Evolutionary conservation across 164 flowering plant genomes (phyloP), one percentile per base, ranked within the genome.

Genomic region (Vitis cinerea): DNA sequence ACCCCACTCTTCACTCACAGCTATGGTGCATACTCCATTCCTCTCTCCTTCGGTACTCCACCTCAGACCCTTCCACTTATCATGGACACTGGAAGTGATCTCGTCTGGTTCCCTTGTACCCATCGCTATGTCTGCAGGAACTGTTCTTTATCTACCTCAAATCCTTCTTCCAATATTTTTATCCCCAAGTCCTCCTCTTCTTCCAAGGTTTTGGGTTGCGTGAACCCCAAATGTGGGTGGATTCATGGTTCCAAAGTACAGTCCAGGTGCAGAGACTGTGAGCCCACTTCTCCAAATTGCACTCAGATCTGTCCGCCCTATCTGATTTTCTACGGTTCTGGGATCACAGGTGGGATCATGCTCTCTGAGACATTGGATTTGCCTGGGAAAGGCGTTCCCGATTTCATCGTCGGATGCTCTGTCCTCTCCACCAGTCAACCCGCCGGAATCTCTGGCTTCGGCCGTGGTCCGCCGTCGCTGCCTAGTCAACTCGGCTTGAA

Each of bases 41-140:
- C 82, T 16, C 84, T 84, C 68, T 64, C 74, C 72, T 77, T 84
- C 50, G 87, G 87, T 2, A 80, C 79, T 0, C 85, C 87, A 8
- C 78, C 85, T 10, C 87, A 84, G 60, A 68, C 69, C 16, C 1
- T 68, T 3, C 49, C 78, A 2, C 74, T 82, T 67, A 9, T 80
- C 62, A 57, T 84, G 69, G 87, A 84, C 75, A 84, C 87, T 1
- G 86, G 86, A 8, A 81, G 83, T 37, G 77, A 81, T 72, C 81
- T 81, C n/a, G 80, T 81, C 15, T 83, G 88, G 90, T 74, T 77
- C 57, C 90, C 90, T 12, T 86, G 90, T 76, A 83, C 88, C 15
- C 66, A 72, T 9, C 77, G 79, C 51, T 83, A 84, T 61, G 44
- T 37, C 44, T 37, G 44, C 44, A 37, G 44, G 44, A 37, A 37